Base-by-base conservation (phyloP, 1,284 basidiomycete species). In the Sanghuangporus weigelae region DNA sequence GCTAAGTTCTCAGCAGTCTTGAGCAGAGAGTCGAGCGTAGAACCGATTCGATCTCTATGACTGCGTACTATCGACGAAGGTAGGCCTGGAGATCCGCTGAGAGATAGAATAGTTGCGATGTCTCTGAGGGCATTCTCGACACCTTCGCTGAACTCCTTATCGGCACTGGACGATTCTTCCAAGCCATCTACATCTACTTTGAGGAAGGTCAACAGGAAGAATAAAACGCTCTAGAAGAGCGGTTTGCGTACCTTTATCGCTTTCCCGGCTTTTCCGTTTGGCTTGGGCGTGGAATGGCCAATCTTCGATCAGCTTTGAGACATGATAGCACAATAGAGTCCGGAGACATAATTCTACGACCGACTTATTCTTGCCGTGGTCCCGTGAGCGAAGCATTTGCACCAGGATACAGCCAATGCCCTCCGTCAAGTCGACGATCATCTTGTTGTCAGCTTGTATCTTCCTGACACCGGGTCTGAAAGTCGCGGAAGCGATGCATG, bases 361-460 rank as follows among this genome's bases (percentile, higher is more conserved):
- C 14, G 55, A 14, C 38, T 58, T 64, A 21, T 58, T 58, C 42
- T 61, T 60, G 55, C 63, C 61, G 39, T 64, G 63, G 19, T 61
- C 59, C 31, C 51, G 50, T 19, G 63, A 42, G 23, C 63, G 50
- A 26, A 61, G 49, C 51, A 57, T 23, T 55, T 64, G 63, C 10
- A 60, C 53, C 46, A 64, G 36, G 14, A 64, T 48, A 38, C 50
- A 64, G 16, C 63, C 63, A 35, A 64, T 64, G 31, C 50, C 63
- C 51, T 64, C 59, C 11, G 58, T 57, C n/a, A 64, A 40, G 36
- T 59, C 50, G 10, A 40, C 50, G 54, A 64, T 40, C 54, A 57
- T 58, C 46, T 64, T 61, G 44, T 60, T 60, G n/a, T 61, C 63
- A 16, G 59, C 59, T 31, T 51, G 44, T 11, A 54, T 48, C 36